Evolutionary conservation across 2,329 filamentous ascomycete species (phyloP), one percentile per base, ranked within the genome.

Genomic region (Penicillium sp.): DNA sequence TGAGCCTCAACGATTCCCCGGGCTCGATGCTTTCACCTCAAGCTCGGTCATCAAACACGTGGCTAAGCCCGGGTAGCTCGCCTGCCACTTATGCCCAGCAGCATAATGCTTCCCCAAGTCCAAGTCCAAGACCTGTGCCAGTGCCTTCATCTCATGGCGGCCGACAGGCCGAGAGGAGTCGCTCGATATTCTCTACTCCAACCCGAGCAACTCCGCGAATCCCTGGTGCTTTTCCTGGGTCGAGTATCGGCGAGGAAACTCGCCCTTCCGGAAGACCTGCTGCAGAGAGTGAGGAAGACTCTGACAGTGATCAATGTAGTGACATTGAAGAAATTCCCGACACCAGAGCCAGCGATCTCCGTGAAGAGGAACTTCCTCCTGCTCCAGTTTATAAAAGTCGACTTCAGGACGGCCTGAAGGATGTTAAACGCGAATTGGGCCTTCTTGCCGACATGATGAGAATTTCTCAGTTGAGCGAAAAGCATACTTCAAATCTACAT

Each of bases 61-160:
- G n/a, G n/a, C n/a, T n/a, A n/a, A n/a, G n/a, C n/a, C n/a, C n/a
- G n/a, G n/a, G n/a, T n/a, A n/a, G n/a, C n/a, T n/a, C n/a, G n/a
- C 31, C 31, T 33, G 6, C 31, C 13, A 56, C 45, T 14, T 56
- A 56, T 49, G 45, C 48, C 18, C 21, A 52, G 21, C 49, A 48
- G 33, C 49, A 56, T n/a, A 56, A 56, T 42, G 48, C 53, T 34
- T 48, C 53, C 19, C 53, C 49, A 52, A 56, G 49, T 23, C 53
- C 49, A 52, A 56, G 49, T 23, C 53, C 45, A 43, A 44, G 28
- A 4, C 44, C 44, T 24, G 9, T 24, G 14, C 11, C 43, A 13
- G 28, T 37, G n/a, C 16, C 16, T 4, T 1, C 24, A 21, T 45
- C 48, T 24, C 42, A 7, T 23, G 51, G 55, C n/a, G n/a, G n/a